These are phyloP conservation scores for Colletotrichum theobromicola DNA, from an alignment of 2,329 filamentous ascomycete species.

Conservation along the genomic window DNA sequence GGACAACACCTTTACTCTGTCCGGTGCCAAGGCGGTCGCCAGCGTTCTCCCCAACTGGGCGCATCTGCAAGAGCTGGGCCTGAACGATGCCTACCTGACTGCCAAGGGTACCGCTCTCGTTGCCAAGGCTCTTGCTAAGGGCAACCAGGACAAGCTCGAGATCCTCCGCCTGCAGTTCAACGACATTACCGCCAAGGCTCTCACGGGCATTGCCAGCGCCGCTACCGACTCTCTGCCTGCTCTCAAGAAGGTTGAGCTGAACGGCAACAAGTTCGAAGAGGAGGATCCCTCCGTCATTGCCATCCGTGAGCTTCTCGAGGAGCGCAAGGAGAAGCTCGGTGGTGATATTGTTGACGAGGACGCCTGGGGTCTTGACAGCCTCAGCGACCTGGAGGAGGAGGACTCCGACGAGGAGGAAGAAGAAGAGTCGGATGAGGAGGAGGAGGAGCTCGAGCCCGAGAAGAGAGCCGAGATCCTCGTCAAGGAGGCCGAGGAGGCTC, in stretches of 20 bases:
- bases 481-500: constrained; percentile 73
- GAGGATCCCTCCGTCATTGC: constrained; percentile 76
- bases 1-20: constrained; percentile 93
- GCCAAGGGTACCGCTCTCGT: constrained; percentile 78
- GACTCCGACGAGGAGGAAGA: constrained; percentile 73
- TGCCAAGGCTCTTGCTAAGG: constrained; percentile 73
- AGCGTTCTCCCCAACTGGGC: constrained; percentile 77
- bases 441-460: constrained; percentile 59
- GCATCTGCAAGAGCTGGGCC: constrained; percentile 79
- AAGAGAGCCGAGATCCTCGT: constrained; percentile 72
- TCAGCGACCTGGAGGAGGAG: constrained; percentile 85
- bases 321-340: constrained; percentile 76
- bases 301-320: constrained; percentile 74
- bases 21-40: constrained; percentile 80
- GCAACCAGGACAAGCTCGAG: constrained; percentile 80
- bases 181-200: constrained; percentile 80
- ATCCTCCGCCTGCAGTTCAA: constrained; percentile 89
- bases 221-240: constrained; percentile 72
- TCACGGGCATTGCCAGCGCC: constrained; percentile 74
- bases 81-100: constrained; percentile 87
- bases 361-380: constrained; percentile 83
- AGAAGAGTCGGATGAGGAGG: constrained; percentile 71
- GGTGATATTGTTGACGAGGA: constrained; percentile 75
- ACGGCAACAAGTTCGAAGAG: constrained; percentile 93
- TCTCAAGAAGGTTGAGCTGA: constrained; percentile 87